These are phyloP conservation scores for Protomyces pachydermus DNA, from an alignment of 1,139 yeast genomes.

Conservation along the genomic window DNA sequence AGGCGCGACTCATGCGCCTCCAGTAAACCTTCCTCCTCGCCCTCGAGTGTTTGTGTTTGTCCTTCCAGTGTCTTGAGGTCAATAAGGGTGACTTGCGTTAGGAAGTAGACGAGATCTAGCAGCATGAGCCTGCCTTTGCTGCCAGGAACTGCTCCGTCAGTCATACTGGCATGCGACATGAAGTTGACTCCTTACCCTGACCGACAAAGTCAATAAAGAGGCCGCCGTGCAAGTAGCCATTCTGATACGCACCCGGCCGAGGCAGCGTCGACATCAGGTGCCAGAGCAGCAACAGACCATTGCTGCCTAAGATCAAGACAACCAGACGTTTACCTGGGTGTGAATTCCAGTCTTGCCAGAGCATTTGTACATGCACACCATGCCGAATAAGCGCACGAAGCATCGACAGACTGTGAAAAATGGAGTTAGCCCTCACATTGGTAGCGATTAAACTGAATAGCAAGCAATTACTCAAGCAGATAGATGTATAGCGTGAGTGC, in stretches of 20 bases:
- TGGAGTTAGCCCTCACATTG: neutral
- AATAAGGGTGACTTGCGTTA: neutral
- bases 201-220: neutral
- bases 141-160: neutral
- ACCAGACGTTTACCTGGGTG: neutral
- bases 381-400: neutral
- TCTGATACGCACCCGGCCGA: neutral
- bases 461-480: neutral
- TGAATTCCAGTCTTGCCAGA: neutral
- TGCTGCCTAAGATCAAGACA: neutral
- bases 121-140: neutral
- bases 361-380: neutral
- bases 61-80: neutral
- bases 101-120: neutral
- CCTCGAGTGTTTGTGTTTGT: neutral
- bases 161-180: neutral
- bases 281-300: neutral
- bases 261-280: neutral
- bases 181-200: neutral
- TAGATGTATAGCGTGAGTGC: conserved; percentile 49
- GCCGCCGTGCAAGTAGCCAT: conserved; percentile 2
- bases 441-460: neutral
- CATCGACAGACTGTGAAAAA: neutral
- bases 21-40: neutral
- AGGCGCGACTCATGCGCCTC: neutral